phyloP scores from a whole-genome alignment of 306 rosid species.

The Lathyrus tuberosus region DNA sequence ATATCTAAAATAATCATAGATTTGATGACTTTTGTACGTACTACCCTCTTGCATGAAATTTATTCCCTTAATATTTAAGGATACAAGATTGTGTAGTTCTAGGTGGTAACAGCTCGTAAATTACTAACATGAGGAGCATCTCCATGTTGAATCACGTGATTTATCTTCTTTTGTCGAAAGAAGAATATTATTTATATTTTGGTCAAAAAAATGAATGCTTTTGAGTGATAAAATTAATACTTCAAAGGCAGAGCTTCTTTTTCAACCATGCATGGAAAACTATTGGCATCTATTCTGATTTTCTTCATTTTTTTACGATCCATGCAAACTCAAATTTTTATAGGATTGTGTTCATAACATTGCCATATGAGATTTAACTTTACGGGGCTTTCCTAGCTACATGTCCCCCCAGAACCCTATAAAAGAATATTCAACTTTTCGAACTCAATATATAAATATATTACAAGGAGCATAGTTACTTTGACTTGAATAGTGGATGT shows the following conservation, averaged over 20 bases:
- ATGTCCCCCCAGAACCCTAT: slow-evolving; percentile 14
- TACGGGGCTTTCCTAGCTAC: slow-evolving; percentile 12
- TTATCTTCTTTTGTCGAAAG: slow-evolving; percentile 38
- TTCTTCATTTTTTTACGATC: slow-evolving; percentile 40
- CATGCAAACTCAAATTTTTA: slow-evolving; percentile 24
- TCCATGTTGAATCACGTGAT: slow-evolving; percentile 42
- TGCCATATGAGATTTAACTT: slow-evolving; percentile 35
- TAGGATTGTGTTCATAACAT: slow-evolving; percentile 33
- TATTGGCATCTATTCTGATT: slow-evolving; percentile 36
- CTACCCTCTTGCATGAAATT: slow-evolving; percentile 2
- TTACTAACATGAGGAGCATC: too few species aligned
- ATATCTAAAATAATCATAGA: not conserved
- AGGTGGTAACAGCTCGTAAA: not conserved
- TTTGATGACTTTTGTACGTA: slow-evolving; percentile 2
- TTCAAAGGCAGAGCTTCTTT: slow-evolving; percentile 48
- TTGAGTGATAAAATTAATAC: slow-evolving; percentile 36
- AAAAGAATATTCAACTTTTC: slow-evolving; percentile 40
- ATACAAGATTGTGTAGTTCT: not conserved
- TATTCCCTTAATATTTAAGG: not conserved
- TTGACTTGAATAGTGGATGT: slow-evolving; percentile 42
- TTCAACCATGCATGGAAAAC: slow-evolving; percentile 45
- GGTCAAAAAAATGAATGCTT: slow-evolving; percentile 28
- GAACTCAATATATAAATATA: slow-evolving; percentile 26
- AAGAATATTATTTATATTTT: slow-evolving; percentile 10
- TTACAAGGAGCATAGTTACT: slow-evolving; percentile 10